phyloP scores from a whole-genome alignment of 1,284 basidiomycete species.

The Cutaneotrichosporon sp. region DNA sequence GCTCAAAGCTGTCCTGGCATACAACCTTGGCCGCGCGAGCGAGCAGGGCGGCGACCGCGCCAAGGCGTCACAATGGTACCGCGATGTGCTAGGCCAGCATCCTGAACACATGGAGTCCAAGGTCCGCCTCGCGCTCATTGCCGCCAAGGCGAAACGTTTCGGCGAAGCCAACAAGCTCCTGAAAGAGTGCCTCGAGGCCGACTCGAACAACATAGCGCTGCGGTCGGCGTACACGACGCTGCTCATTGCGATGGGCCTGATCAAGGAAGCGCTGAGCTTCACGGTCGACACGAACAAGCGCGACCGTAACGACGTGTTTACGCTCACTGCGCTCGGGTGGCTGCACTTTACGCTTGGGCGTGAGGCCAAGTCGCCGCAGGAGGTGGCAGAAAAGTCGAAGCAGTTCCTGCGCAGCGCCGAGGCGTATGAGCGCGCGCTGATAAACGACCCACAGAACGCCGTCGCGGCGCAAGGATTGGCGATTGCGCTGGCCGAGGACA shows the following conservation, averaged over 20 bases:
- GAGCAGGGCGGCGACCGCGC: slow-evolving; percentile 69
- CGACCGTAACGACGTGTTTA: slow-evolving; percentile 81
- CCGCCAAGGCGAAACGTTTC: slow-evolving; percentile 60
- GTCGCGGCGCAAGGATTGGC: slow-evolving; percentile 89
- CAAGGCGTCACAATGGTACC: slow-evolving; percentile 75
- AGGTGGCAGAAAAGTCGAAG: slow-evolving; percentile 67
- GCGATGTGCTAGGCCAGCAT: slow-evolving; percentile 74
- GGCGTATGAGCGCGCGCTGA: slow-evolving; percentile 82
- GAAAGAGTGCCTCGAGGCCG: slow-evolving; percentile 63
- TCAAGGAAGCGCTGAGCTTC: slow-evolving; percentile 74
- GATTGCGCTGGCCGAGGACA: slow-evolving; percentile 84
- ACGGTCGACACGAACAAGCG: slow-evolving; percentile 75
- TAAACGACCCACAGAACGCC: slow-evolving; percentile 72
- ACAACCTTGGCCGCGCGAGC: slow-evolving; percentile 81
- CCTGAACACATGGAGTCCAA: slow-evolving; percentile 94
- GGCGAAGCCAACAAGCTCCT: slow-evolving; percentile 78
- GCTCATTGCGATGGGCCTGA: slow-evolving; percentile 55
- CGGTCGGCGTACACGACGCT: slow-evolving; percentile 80
- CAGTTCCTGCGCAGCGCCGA: slow-evolving; percentile 77
- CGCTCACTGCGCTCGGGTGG: slow-evolving; percentile 79
- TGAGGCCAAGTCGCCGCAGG: slow-evolving; percentile 49
- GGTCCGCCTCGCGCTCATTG: slow-evolving; percentile 76
- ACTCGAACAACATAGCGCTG: slow-evolving; percentile 39
- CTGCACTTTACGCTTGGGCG: slow-evolving; percentile 76
- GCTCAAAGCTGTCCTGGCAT: slow-evolving; percentile 73